A percentile compares a stretch with the other conserved stretches of the same genome.
Evolutionary conservation across 179 eudicot genomes (phyloP).

Genomic region (Actinidia polygama): DNA sequence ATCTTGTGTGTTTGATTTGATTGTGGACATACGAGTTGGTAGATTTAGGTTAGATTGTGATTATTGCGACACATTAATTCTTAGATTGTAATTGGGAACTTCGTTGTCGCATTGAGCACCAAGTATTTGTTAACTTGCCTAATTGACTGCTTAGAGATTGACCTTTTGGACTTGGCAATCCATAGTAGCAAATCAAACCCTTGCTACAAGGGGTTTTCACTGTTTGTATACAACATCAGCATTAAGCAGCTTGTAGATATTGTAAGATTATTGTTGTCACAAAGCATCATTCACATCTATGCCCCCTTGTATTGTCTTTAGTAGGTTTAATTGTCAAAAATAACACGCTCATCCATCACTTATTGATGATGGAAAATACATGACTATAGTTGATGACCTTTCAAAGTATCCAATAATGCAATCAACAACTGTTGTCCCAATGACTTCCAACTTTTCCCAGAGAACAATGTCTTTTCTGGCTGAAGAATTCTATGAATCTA

Average conservation of each 20-base stretch:
- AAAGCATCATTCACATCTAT: neutral
- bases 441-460: neutral
- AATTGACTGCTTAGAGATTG: no score
- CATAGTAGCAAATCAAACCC: no score
- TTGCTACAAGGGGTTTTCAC: no score
- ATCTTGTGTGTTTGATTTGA: no score
- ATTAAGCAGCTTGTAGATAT: neutral
- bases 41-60: no score
- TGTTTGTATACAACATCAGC: neutral
- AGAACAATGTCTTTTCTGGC: neutral
- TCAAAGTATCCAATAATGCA: neutral
- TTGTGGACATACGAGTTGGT: no score
- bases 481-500: neutral
- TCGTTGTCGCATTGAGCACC: no score
- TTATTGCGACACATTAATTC: no score
- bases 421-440: neutral
- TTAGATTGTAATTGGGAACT: no score
- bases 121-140: no score
- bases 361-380: neutral
- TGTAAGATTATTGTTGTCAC: neutral
- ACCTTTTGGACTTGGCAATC: no score
- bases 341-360: neutral
- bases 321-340: neutral
- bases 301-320: neutral
- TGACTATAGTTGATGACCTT: neutral